Evolutionary conservation across 139 green algal genomes (phyloP).

Genomic region (Tetradesmus obliquus): DNA sequence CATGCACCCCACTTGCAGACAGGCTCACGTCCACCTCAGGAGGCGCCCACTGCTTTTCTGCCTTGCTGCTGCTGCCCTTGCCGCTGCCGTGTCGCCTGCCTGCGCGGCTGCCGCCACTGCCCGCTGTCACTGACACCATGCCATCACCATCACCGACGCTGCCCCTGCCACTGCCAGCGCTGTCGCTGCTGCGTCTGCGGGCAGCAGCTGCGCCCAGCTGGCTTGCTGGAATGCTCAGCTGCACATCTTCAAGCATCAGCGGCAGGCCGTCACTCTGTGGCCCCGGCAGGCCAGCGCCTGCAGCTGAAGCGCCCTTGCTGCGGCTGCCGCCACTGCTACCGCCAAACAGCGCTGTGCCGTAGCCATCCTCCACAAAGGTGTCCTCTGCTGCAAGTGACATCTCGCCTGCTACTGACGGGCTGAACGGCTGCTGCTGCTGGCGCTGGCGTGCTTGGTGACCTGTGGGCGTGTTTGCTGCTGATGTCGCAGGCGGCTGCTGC

Average conservation of each 20-base stretch:
- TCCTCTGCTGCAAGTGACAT: neutral
- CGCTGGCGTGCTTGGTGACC: neutral
- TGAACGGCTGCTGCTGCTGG: neutral
- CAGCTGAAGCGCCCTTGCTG: neutral
- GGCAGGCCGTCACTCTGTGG: neutral
- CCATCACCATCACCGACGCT: neutral
- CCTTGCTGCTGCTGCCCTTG: constrained; percentile 1
- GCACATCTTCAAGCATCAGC: neutral
- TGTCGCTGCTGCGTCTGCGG: neutral
- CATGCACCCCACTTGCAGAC: neutral
- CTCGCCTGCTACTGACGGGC: neutral
- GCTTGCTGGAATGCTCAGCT: neutral
- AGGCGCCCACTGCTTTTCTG: too few relatives aligned
- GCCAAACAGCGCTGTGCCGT: neutral
- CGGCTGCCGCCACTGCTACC: neutral
- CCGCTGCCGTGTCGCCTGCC: neutral
- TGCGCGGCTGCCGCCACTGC: neutral
- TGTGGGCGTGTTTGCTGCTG: neutral
- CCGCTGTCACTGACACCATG: neutral
- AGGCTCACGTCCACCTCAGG: neutral
- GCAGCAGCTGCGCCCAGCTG: neutral
- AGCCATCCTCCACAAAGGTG: neutral
- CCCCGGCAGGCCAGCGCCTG: neutral
- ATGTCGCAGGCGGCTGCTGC: constrained; percentile 10
- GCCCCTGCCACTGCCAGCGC: neutral